Conservation (phyloP, 176 grass and related monocot species). For the Lolium perenne region DNA sequence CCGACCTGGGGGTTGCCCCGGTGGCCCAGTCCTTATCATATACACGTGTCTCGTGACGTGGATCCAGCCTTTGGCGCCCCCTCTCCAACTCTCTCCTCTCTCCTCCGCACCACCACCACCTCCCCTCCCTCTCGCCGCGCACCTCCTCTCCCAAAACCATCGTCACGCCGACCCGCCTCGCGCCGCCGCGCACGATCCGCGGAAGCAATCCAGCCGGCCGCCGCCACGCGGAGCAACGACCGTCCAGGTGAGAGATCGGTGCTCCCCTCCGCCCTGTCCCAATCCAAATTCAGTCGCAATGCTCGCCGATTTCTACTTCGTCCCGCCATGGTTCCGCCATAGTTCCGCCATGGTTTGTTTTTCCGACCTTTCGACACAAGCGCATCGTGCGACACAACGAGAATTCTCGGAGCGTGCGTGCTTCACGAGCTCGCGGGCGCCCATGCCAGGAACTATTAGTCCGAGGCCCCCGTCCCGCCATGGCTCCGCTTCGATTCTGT, state of each 20-base stretch:
- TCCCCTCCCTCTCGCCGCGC: neutral
- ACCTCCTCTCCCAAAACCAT: slow-evolving; percentile 13
- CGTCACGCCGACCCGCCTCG: neutral
- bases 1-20: slow-evolving; percentile 22
- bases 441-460: neutral
- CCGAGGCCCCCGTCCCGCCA: neutral
- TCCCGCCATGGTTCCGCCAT: no score
- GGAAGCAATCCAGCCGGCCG: neutral
- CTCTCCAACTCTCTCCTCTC: neutral
- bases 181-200: neutral
- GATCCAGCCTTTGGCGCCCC: slow-evolving; percentile 58
- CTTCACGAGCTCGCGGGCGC: neutral
- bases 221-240: slow-evolving; percentile 12
- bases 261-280: neutral
- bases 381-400: neutral
- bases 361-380: neutral
- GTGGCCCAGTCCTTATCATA: slow-evolving; percentile 59
- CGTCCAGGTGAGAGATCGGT: slow-evolving; percentile 31
- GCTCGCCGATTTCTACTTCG: slow-evolving; percentile 48
- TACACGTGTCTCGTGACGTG: slow-evolving; percentile 90
- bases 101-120: neutral
- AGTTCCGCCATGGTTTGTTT: neutral
- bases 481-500: neutral
- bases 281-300: slow-evolving; percentile 37
- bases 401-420: neutral